These are phyloP conservation scores for Rubroboletus satanas DNA, from an alignment of 768 basidiomycete species.

Conservation along the genomic window DNA sequence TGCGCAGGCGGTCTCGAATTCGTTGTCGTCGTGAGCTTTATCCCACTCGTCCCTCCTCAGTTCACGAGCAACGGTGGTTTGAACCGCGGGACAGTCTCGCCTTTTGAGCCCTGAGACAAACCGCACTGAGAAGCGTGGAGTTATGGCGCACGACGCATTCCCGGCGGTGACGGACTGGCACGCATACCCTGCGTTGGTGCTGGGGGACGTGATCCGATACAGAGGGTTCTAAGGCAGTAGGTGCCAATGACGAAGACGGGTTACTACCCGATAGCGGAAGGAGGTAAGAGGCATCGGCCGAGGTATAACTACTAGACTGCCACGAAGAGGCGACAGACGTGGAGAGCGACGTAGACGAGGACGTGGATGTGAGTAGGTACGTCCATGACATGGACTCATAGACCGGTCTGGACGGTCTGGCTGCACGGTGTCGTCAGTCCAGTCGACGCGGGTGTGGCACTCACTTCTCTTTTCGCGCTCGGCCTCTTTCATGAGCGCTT, in stretches of 20 bases:
- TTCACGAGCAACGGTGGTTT: constrained; percentile 22
- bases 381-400: constrained; percentile 14
- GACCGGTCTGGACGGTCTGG: constrained; percentile 14
- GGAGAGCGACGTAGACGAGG: constrained; percentile 1
- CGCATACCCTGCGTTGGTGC: constrained; percentile 12
- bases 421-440: constrained; percentile 5
- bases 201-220: background rate
- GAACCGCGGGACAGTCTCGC: constrained; percentile 22
- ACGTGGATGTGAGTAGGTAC: constrained; percentile 9
- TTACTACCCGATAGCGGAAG: constrained; percentile 4
- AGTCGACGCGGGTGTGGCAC: constrained; percentile 2
- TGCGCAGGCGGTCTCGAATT: background rate
- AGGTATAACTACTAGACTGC: constrained; percentile 2
- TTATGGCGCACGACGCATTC: constrained; percentile 27
- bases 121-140: constrained; percentile 18
- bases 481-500: constrained; percentile 25
- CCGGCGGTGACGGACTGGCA: constrained; percentile 21
- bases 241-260: constrained; percentile 1
- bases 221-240: constrained; percentile 1
- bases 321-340: constrained; percentile 6
- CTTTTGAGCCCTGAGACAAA: constrained; percentile 18
- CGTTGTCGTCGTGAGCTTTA: background rate
- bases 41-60: no score
- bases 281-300: constrained; percentile 3
- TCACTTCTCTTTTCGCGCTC: constrained; percentile 24